phyloP scores from a whole-genome alignment of 495 filamentous ascomycete genomes.

The Letharia lupina region DNA sequence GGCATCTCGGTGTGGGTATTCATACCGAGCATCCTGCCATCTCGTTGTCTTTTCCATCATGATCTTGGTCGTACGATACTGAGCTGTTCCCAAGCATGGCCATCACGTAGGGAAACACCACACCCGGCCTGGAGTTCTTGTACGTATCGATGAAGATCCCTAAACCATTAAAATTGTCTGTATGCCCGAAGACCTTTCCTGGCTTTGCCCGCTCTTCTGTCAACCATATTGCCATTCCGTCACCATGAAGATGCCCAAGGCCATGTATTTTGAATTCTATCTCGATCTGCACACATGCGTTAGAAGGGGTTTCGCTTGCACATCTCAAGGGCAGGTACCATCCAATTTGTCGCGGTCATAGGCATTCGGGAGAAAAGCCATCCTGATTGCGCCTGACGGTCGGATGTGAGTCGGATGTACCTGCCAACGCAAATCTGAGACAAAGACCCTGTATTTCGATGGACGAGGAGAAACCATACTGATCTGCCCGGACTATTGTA shows the following conservation, averaged over 20 bases:
- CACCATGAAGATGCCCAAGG: conserved; percentile 78
- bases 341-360: conserved; percentile 97
- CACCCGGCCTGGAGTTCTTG: conserved; percentile 97
- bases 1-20: conserved; percentile 7
- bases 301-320: conserved; percentile 8
- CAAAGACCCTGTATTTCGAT: not conserved
- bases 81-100: conserved; percentile 93
- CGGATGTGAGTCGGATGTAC: conserved; percentile 87
- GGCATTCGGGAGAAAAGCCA: conserved; percentile 92
- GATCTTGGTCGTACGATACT: conserved; percentile 83
- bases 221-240: conserved; percentile 98
- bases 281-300: conserved; percentile 55
- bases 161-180: conserved; percentile 86
- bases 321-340: conserved; percentile 45
- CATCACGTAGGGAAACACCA: conserved; percentile 96
- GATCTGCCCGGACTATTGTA: conserved; percentile 85
- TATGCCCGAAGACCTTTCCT: conserved; percentile 82
- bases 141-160: conserved; percentile 99
- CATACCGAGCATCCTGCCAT: conserved; percentile 83
- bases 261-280: conserved; percentile 90
- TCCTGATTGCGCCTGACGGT: conserved; percentile 79
- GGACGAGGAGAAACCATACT: conserved; percentile 44
- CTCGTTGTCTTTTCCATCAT: conserved; percentile 91
- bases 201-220: conserved; percentile 78
- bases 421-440: conserved; percentile 34